Evolutionary conservation across 2,329 filamentous ascomycete genomes (phyloP), one percentile per base, ranked within the genome.

Genomic region (Alternaria consortialis): DNA sequence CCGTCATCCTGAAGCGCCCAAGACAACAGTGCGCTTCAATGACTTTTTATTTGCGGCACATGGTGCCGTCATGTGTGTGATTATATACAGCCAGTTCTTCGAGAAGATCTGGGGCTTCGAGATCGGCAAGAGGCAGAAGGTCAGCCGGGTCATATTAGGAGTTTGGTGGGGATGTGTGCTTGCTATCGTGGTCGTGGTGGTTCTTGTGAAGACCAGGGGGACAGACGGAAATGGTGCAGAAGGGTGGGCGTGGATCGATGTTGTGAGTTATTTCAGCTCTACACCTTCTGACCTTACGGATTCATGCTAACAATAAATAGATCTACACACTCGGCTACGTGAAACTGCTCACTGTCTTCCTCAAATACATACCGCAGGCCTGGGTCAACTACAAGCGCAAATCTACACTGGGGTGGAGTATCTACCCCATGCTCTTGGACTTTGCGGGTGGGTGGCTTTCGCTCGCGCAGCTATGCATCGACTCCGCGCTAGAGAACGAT

Each of bases 41-140:
- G 95, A 99, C 80, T 85, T 98, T 60, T 87, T 89, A 13, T 98
- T 98, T 77, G 93, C 94, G 15, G 82, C 88, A 3, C 94, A 98
- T 80, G 94, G 91, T 34, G 83, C 93, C 15, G 64, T 93, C 9
- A 81, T 97, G 64, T 92, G 89, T 69, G 70, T 87, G 43, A 76
- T 97, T 56, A 87, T 88, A n/a, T 89, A 91, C 63, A 91, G 88
- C 50, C 94, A 97, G 78, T 91, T 96, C 72, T 87, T 86, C 69
- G 86, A 88, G 3, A 70, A 74, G 2, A 78, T 93, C 11, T 98
- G 94, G 94, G 87, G 90, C 0, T 96, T 97, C 74, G 82, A 86
- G 42, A 86, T 86, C 13, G 87, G 84, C 2, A 80, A 79, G 59
- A 75, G 81, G 70, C 79, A 87, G 77, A 71, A 84, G 79, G 77